These are phyloP conservation scores for Marchantia polymorpha DNA, from an alignment of 225 moss, liverwort and hornwort species.

Conservation along the genomic window DNA sequence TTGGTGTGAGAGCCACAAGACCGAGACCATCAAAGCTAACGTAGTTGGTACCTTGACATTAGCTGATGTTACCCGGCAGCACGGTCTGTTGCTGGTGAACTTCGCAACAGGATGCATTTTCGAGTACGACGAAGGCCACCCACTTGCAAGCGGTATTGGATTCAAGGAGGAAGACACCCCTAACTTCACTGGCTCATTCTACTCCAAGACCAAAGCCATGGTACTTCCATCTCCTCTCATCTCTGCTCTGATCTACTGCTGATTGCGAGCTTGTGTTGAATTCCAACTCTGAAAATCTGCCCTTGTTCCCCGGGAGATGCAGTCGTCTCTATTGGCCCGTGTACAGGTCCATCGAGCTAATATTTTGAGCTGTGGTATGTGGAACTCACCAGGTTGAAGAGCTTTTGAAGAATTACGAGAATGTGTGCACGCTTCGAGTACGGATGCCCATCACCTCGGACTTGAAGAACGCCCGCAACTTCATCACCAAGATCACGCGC, in stretches of 20 bases:
- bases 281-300: neutral
- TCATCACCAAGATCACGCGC: constrained; percentile 66
- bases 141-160: constrained; percentile 56
- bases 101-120: constrained; percentile 78
- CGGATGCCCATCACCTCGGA: constrained; percentile 69
- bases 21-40: constrained; percentile 64
- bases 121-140: constrained; percentile 59
- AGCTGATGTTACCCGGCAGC: constrained; percentile 67
- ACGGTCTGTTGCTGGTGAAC: constrained; percentile 50
- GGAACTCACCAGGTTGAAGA: constrained; percentile 57
- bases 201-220: constrained; percentile 79
- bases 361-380: neutral
- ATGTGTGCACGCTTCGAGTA: constrained; percentile 68
- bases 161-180: constrained; percentile 64
- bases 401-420: constrained; percentile 59
- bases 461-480: constrained; percentile 61
- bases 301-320: too few species aligned
- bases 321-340: too few species aligned
- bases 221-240: constrained; percentile 21
- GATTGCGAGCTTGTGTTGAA: neutral
- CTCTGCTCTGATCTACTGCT: neutral
- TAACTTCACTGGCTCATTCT: constrained; percentile 64
- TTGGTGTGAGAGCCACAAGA: constrained; percentile 73
- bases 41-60: constrained; percentile 63
- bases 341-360: too few species aligned